Evolutionary conservation across 108 stramenopile species (phyloP).

Genomic region (Cyclotella distinguenda): DNA sequence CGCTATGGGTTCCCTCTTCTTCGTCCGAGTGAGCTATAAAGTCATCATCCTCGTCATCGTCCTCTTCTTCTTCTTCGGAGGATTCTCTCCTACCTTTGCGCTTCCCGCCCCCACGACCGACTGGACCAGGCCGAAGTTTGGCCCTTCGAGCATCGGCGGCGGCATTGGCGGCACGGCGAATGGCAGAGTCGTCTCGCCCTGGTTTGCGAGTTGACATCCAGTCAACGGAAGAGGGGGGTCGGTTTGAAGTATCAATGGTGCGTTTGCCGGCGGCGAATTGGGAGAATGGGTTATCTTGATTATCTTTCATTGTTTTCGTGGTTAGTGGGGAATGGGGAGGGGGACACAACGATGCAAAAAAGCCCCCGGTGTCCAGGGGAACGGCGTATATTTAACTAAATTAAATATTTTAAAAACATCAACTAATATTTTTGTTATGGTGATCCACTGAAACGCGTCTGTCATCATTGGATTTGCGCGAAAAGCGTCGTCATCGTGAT

Average conservation of each 20-base stretch:
- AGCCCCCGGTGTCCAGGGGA: too few relatives aligned
- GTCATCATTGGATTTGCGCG: too few relatives aligned
- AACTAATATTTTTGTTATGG: too few relatives aligned
- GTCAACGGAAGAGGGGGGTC: not conserved
- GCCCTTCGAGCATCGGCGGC: slow-evolving; percentile 23
- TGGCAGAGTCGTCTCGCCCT: slow-evolving; percentile 60
- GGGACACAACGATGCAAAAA: too few relatives aligned
- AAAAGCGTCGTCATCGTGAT: too few relatives aligned
- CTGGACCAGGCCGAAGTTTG: slow-evolving; percentile 1
- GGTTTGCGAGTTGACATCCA: slow-evolving; percentile 70
- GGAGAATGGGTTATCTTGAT: slow-evolving; percentile 34
- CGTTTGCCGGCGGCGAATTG: slow-evolving; percentile 30
- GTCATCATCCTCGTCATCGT: slow-evolving; percentile 45
- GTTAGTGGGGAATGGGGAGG: not conserved
- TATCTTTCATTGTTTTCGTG: not conserved
- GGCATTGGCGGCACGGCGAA: slow-evolving; percentile 20
- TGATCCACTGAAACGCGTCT: too few relatives aligned
- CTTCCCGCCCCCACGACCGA: not conserved
- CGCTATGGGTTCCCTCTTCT: slow-evolving; percentile 18
- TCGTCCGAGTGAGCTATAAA: slow-evolving; percentile 38
- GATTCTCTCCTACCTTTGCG: slow-evolving; percentile 12
- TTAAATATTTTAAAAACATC: too few relatives aligned
- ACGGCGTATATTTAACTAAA: too few relatives aligned
- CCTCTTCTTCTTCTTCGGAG: slow-evolving; percentile 22
- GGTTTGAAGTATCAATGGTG: not conserved